Evolutionary conservation across 371 early-diverging fungal species (phyloP).

Genomic region (Ecytonucleospora hepatopenaei): DNA sequence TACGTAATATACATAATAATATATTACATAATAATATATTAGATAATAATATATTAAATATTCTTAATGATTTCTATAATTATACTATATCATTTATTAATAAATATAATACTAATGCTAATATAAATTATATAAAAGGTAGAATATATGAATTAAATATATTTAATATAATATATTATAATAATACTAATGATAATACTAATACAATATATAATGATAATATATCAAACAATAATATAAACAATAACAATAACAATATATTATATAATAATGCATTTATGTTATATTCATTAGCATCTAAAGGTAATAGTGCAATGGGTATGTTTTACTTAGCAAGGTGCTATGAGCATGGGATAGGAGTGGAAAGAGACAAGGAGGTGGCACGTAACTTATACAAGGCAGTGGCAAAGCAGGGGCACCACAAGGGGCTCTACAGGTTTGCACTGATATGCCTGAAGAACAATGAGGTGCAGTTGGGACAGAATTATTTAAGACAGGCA

Average conservation of each 20-base stretch:
- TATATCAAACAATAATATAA: too few relatives aligned
- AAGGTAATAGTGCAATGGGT: slow-evolving; percentile 41
- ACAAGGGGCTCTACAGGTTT: slow-evolving; percentile 50
- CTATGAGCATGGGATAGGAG: slow-evolving; percentile 52
- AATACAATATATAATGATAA: too few relatives aligned
- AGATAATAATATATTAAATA: too few relatives aligned
- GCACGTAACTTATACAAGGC: slow-evolving; percentile 51
- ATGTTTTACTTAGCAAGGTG: slow-evolving; percentile 48
- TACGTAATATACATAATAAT: too few relatives aligned
- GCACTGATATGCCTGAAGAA: slow-evolving; percentile 49
- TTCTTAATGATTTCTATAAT: too few relatives aligned
- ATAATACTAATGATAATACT: too few relatives aligned
- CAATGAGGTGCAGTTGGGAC: slow-evolving; percentile 42
- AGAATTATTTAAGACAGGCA: slow-evolving; percentile 52
- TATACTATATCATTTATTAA: too few relatives aligned
- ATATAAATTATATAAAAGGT: not conserved
- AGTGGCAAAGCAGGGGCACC: slow-evolving; percentile 53
- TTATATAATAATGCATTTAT: too few relatives aligned
- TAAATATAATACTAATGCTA: not conserved
- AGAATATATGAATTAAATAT: slow-evolving; percentile 26
- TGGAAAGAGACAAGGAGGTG: slow-evolving; percentile 28
- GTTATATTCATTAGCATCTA: slow-evolving; percentile 41
- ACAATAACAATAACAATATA: too few relatives aligned
- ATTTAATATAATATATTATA: too few relatives aligned
- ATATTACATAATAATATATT: too few relatives aligned